These are phyloP conservation scores for Isabelozyma pseudorhagii DNA, from an alignment of 805 yeast species.

Conservation along the genomic window DNA sequence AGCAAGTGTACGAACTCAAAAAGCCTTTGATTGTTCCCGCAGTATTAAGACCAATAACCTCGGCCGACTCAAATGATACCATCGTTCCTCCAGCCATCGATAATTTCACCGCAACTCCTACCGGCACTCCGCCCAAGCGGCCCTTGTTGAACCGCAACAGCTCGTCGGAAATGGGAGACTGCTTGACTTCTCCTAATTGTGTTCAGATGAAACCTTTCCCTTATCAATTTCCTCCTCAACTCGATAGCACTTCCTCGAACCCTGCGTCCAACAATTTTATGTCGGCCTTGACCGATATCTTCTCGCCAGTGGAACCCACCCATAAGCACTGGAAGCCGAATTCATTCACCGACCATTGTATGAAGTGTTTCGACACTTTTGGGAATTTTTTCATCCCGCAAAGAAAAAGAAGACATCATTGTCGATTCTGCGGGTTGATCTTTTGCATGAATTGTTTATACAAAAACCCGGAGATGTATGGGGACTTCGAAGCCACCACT, in stretches of 20 bases:
- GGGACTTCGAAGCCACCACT: constrained; percentile 1
- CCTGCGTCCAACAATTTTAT: constrained; percentile 10
- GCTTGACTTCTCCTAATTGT: constrained; percentile 5
- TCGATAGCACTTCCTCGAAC: constrained; percentile 9
- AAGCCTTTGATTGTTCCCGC: constrained; percentile 51
- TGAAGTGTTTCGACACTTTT: constrained; percentile 36
- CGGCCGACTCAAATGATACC: constrained; percentile 1
- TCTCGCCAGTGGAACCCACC: constrained; percentile 39
- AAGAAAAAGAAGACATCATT: constrained; percentile 42
- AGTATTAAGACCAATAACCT: constrained; percentile 41
- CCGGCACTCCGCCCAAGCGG: constrained; percentile 9
- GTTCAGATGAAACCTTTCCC: constrained; percentile 8
- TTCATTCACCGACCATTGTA: constrained; percentile 36
- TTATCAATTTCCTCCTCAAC: constrained; percentile 2
- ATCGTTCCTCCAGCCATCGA: neutral
- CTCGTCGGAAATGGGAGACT: neutral
- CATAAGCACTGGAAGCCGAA: constrained; percentile 54
- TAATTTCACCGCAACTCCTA: neutral
- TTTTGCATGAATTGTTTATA: constrained; percentile 36
- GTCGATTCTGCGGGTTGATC: constrained; percentile 50
- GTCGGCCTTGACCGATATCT: constrained; percentile 6
- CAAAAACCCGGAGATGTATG: constrained; percentile 8
- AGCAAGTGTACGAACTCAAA: constrained; percentile 47
- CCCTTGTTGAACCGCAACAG: neutral
- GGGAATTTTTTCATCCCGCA: constrained; percentile 25